phyloP scores from a whole-genome alignment of 1,284 basidiomycete species.

The Garcileccinum viscosum region DNA sequence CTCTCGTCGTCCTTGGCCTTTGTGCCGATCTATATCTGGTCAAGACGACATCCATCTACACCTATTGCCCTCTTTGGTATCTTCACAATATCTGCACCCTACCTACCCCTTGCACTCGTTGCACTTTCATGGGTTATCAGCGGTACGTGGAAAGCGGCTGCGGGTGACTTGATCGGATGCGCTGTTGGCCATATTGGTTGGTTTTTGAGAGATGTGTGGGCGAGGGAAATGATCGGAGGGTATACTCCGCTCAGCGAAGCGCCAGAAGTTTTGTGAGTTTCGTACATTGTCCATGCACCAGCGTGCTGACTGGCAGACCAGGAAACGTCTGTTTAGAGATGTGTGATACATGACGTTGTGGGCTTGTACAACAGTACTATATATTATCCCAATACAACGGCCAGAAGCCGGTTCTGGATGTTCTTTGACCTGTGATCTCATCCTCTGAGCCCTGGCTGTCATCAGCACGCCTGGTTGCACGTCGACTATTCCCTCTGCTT shows the following conservation, averaged over 20 bases:
- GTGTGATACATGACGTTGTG: slow-evolving; percentile 30
- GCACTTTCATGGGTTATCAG: slow-evolving; percentile 90
- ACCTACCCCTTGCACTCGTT: slow-evolving; percentile 90
- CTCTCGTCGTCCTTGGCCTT: slow-evolving; percentile 89
- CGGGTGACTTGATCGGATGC: slow-evolving; percentile 87
- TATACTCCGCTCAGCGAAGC: slow-evolving; percentile 79
- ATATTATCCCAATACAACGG: background rate
- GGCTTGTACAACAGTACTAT: slow-evolving; percentile 16
- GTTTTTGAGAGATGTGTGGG: slow-evolving; percentile 96
- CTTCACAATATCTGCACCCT: slow-evolving; percentile 93
- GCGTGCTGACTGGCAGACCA: slow-evolving; percentile 32
- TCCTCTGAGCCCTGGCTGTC: background rate
- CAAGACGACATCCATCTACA: slow-evolving; percentile 89
- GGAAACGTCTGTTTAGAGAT: slow-evolving; percentile 73
- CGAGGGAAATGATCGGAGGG: slow-evolving; percentile 86
- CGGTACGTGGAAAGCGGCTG: slow-evolving; percentile 84
- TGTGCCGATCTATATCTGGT: slow-evolving; percentile 97
- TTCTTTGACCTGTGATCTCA: background rate
- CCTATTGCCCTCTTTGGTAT: slow-evolving; percentile 96
- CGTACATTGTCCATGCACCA: background rate
- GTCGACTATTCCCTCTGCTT: background rate
- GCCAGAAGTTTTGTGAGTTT: slow-evolving; percentile 78
- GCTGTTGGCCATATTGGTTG: slow-evolving; percentile 91
- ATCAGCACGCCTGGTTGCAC: background rate
- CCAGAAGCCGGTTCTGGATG: background rate